Percentiles rank a stretch among this genome's conserved stretches.
These are phyloP conservation scores for Salix brachista DNA, from an alignment of 345 rosid genomes.

Conservation along the genomic window DNA sequence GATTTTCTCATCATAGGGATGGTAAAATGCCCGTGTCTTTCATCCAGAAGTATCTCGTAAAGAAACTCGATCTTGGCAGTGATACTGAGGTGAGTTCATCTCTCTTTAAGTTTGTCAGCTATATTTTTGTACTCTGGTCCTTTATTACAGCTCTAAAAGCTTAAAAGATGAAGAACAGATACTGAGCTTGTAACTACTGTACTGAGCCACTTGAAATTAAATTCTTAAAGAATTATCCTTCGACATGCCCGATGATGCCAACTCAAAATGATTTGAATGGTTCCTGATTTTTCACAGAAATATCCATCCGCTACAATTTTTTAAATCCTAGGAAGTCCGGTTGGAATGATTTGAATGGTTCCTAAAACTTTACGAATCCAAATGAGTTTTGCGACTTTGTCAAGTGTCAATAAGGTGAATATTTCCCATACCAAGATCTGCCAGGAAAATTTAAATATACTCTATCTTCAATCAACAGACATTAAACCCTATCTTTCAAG, in stretches of 20 bases:
- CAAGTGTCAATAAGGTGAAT: background rate
- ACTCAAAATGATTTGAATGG: no score
- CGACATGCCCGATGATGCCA: no score
- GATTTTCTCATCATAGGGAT: conserved; percentile 49
- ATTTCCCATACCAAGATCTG: background rate
- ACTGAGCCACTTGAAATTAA: background rate
- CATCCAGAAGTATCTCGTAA: conserved; percentile 76
- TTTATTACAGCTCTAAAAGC: background rate
- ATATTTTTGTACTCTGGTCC: background rate
- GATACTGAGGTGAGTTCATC: conserved; percentile 64
- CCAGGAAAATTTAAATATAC: background rate
- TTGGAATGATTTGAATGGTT: background rate
- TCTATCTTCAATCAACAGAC: background rate
- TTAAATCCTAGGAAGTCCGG: background rate
- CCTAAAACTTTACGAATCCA: background rate
- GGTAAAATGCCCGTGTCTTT: conserved; percentile 67
- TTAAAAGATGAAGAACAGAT: background rate
- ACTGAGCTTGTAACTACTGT: background rate
- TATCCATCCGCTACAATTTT: no score
- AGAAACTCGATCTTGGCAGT: conserved; percentile 61
- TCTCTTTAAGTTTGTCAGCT: background rate
- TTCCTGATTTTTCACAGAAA: no score
- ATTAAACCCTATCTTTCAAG: background rate
- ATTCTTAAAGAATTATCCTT: background rate
- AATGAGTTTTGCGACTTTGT: background rate